These are phyloP conservation scores for Lachnellula subtilissima DNA, from an alignment of 2,329 filamentous ascomycete genomes.

Conservation along the genomic window DNA sequence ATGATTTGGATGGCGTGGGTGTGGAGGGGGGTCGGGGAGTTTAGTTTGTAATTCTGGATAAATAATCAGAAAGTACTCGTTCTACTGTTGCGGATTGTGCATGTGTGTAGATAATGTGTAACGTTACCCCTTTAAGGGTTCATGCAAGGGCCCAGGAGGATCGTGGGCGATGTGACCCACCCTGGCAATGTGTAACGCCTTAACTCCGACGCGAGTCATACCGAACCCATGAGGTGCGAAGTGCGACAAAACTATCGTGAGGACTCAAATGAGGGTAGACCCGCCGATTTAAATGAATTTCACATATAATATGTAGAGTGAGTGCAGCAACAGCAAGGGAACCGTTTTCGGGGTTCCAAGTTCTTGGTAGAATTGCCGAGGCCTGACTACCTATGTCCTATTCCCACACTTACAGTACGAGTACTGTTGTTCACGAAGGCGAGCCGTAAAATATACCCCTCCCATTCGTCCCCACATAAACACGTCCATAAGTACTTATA, in stretches of 20 bases:
- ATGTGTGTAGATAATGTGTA: not conserved
- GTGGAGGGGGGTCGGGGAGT: not conserved
- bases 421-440: not conserved
- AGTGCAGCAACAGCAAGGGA: not conserved
- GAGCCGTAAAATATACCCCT: constrained; percentile 32
- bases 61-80: not conserved
- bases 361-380: too few relatives aligned
- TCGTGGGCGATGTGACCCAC: not conserved
- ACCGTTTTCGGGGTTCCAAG: not conserved
- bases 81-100: not conserved
- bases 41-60: not conserved
- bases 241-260: not conserved
- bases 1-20: not conserved
- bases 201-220: not conserved
- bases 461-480: constrained; percentile 32
- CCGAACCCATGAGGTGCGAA: not conserved
- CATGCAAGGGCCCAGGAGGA: not conserved
- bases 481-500: constrained; percentile 25
- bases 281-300: not conserved
- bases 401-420: too few relatives aligned
- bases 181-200: not conserved
- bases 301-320: too few relatives aligned
- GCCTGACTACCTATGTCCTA: too few relatives aligned
- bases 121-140: not conserved
- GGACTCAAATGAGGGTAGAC: not conserved